A percentile compares a stretch with the other conserved stretches of the same genome.
Conservation (phyloP, 768 basidiomycete genomes). For the Stropharia rugosoannulata region DNA sequence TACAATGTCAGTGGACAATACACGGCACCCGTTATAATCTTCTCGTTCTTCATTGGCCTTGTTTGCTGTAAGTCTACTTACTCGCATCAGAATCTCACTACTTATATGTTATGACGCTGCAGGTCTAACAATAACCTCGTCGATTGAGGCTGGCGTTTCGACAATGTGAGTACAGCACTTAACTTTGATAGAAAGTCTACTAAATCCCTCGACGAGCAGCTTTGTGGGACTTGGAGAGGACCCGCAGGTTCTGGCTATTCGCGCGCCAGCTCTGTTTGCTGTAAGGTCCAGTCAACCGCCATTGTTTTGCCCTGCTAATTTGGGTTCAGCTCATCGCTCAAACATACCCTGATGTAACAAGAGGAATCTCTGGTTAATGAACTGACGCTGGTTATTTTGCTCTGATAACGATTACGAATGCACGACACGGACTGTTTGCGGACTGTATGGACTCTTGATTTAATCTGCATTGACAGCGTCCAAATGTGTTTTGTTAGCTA, state of each 20-base stretch:
- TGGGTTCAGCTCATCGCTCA: constrained; percentile 55
- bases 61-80: constrained; percentile 55
- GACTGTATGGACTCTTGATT: neutral
- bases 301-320: constrained; percentile 2
- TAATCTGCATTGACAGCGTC: neutral
- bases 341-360: constrained; percentile 69
- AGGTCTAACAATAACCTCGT: constrained; percentile 70
- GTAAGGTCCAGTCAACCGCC: constrained; percentile 32
- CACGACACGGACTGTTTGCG: neutral
- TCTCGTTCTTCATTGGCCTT: constrained; percentile 79
- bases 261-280: constrained; percentile 70
- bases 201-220: constrained; percentile 28
- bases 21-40: constrained; percentile 73
- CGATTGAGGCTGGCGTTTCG: constrained; percentile 84
- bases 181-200: neutral
- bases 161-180: constrained; percentile 57
- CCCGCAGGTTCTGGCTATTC: constrained; percentile 69
- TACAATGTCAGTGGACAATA: constrained; percentile 78
- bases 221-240: constrained; percentile 88
- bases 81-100: neutral
- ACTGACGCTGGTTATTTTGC: neutral
- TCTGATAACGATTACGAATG: constrained; percentile 1
- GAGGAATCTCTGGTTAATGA: constrained; percentile 47
- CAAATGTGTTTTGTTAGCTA: neutral
- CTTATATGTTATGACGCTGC: constrained; percentile 1